A percentile compares a stretch with the other conserved stretches of the same genome.
Conservation (phyloP, 257 asterid genomes). For the Solanum habrochaites region DNA sequence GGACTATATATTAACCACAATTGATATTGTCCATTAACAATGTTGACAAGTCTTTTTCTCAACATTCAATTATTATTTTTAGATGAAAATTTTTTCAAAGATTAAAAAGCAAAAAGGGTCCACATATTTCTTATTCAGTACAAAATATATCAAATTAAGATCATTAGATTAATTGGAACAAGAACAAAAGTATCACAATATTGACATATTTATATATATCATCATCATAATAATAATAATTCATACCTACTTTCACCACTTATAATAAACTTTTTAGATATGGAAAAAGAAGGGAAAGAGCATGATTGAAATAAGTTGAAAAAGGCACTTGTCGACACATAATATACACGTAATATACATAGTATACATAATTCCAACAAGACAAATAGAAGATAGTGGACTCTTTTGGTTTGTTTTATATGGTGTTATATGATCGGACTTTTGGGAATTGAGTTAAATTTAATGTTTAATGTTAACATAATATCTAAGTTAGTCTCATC, state of each 20-base stretch:
- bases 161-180: not conserved
- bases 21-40: not conserved
- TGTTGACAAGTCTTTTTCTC: not conserved
- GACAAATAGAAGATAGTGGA: not conserved
- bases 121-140: not conserved
- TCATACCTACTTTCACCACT: not conserved
- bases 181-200: not conserved
- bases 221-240: not conserved
- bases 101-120: not conserved
- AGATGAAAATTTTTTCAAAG: not conserved
- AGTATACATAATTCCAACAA: not conserved
- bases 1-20: not conserved
- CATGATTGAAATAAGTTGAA: not conserved
- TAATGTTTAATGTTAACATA: not conserved
- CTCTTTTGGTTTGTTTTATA: not conserved
- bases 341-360: not conserved
- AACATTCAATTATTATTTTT: not conserved
- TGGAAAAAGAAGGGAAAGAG: not conserved
- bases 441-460: not conserved
- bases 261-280: not conserved
- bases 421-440: not conserved
- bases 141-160: not conserved
- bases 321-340: not conserved
- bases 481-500: not conserved
- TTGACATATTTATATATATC: not conserved